Base-by-base conservation (phyloP, 768 basidiomycete species). In the Rhizopogon salebrosus region DNA sequence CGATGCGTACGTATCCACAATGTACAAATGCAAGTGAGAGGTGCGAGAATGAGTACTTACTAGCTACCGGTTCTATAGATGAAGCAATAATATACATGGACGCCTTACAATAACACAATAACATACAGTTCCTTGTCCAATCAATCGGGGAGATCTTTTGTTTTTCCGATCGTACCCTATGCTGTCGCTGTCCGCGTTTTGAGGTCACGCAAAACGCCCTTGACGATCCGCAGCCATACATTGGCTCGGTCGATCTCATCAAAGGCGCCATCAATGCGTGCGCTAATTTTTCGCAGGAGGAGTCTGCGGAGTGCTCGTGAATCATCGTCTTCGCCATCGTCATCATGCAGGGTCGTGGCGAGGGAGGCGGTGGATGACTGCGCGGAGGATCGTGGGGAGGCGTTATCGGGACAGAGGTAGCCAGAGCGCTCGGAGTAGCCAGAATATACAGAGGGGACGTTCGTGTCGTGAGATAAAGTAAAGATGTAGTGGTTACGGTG, bases 281-380 rank as follows among this genome's bases (percentile, higher is more conserved):
- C 76, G 36, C 84, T 80, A 50, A 89, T 78, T 68, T 87, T 88
- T 41, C 83, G 78, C 37, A 82, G 65, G 20, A 89, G 60, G n/a
- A 90, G 64, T 16, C 84, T 75, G 13, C 85, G 83, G 34, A 87
- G 71, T 24, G 76, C 73, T 34, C 79, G 77, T 10, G 74, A 77
- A 54, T 89, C 88, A 42, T 87, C 80, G 54, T 89, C 88, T 43
- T 87, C 80, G 51, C 85, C 85, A 56, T 82, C 83, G 35, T 76
- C 70, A 42, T 79, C 79, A 1, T 75, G 76, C 3, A 79, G 57
- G 0, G 80, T 80, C 4, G 72, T 73, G 6, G 78, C 70, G 27
- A 81, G 62, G 3, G 84, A 81, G n/a, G 72, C 53, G 34, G 64
- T 56, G 24, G 72, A 71, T n/a, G 72, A 68, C 43, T 70, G 57